These are phyloP conservation scores for Phellinidium pouzarii DNA, from an alignment of 1,284 basidiomycete genomes.

Conservation along the genomic window DNA sequence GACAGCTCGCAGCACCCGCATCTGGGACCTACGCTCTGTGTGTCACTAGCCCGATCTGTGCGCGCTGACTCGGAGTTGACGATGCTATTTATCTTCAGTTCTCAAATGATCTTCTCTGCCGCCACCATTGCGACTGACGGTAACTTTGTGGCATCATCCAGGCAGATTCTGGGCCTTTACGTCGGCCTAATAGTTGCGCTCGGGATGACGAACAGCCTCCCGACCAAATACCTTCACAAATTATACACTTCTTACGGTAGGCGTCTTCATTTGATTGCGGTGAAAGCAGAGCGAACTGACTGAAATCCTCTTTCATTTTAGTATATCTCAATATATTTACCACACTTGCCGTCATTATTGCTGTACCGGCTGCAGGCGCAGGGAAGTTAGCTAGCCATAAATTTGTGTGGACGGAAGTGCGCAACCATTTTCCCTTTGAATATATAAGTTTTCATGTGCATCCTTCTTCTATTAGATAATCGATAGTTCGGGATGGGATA, in stretches of 20 bases:
- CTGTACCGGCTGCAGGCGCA: constrained; percentile 17
- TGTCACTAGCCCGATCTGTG: background rate
- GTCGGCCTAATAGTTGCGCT: constrained; percentile 19
- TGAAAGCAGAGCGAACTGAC: background rate
- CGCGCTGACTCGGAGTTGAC: background rate
- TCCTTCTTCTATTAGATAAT: constrained; percentile 13
- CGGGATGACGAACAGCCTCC: constrained; percentile 21
- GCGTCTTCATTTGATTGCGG: background rate
- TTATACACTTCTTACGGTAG: constrained; percentile 18
- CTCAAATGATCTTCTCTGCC: constrained; percentile 23
- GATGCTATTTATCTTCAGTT: too few species aligned
- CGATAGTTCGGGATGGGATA: constrained; percentile 22
- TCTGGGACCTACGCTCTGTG: constrained; percentile 20
- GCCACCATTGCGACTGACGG: constrained; percentile 22
- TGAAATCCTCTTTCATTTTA: background rate
- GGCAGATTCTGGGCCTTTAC: constrained; percentile 21
- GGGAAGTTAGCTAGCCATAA: constrained; percentile 16
- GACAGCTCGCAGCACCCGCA: constrained; percentile 20
- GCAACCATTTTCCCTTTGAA: background rate
- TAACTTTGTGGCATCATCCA: constrained; percentile 19
- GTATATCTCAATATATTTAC: constrained; percentile 19
- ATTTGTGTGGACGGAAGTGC: constrained; percentile 21
- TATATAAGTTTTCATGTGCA: background rate
- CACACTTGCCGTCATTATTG: constrained; percentile 21
- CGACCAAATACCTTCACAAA: constrained; percentile 19